Evolutionary conservation across 441 rosid species (phyloP).

Genomic region (Croton laevigatus): DNA sequence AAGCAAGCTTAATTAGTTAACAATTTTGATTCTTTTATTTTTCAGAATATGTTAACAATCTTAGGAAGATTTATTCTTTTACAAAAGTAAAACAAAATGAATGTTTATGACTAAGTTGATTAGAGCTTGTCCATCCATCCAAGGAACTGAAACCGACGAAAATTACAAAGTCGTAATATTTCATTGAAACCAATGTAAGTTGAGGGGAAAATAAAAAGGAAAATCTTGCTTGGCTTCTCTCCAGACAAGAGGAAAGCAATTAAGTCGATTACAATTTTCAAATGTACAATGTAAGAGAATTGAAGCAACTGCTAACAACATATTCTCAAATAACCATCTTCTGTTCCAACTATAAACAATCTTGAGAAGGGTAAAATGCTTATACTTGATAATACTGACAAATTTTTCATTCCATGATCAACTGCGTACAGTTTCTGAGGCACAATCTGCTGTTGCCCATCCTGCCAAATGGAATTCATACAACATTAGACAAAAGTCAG

Average conservation of each 20-base stretch:
- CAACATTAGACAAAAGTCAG: background rate
- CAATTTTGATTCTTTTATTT: too few species aligned
- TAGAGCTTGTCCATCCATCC: too few species aligned
- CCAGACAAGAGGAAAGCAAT: background rate
- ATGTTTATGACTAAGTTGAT: too few species aligned
- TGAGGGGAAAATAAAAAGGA: too few species aligned
- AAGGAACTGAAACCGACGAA: too few species aligned
- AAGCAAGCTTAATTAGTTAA: too few species aligned
- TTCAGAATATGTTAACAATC: too few species aligned
- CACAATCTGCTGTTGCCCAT: conserved; percentile 50
- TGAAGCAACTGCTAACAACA: conserved; percentile 48
- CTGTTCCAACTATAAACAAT: conserved; percentile 80
- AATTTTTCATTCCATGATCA: conserved; percentile 51
- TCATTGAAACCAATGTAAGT: too few species aligned
- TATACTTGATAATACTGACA: conserved; percentile 72
- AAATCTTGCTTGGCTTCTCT: background rate
- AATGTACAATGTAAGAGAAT: too few species aligned
- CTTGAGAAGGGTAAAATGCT: conserved; percentile 69
- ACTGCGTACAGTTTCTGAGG: conserved; percentile 69
- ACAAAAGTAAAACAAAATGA: too few species aligned
- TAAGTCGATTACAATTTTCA: background rate
- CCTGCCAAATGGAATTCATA: conserved; percentile 41
- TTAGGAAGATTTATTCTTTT: too few species aligned
- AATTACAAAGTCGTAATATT: too few species aligned
- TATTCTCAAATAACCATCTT: conserved; percentile 76